Percentiles rank a stretch among this genome's conserved stretches.
Evolutionary conservation across 164 flowering plant genomes (phyloP).

Genomic region (Stephania japonica): DNA sequence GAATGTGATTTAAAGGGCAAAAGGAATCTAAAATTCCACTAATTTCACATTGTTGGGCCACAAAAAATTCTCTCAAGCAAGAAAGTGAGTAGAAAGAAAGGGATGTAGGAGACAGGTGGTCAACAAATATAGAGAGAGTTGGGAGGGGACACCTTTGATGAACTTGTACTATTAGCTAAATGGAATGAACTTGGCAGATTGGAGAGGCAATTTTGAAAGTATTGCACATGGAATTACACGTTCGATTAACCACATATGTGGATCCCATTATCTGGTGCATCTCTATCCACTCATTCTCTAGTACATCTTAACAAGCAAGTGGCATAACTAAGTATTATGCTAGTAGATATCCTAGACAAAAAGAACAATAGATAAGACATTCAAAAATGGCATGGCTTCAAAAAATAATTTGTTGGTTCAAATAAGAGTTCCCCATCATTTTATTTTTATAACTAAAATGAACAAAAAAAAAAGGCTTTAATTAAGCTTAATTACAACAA

Average conservation of each 20-base stretch:
- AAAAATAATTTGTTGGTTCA: too few relatives aligned
- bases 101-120: not conserved
- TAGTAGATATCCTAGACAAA: not conserved
- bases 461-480: too few relatives aligned
- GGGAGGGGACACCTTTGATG: not conserved
- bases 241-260: not conserved
- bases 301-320: not conserved
- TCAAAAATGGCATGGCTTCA: too few relatives aligned
- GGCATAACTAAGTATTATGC: not conserved
- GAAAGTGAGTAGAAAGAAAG: not conserved
- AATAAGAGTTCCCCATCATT: not conserved
- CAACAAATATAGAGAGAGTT: not conserved
- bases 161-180: slow-evolving; percentile 2
- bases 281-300: not conserved
- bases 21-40: too few relatives aligned
- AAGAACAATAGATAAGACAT: too few relatives aligned
- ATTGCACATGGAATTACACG: not conserved
- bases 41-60: not conserved
- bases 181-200: not conserved
- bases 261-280: not conserved
- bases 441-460: not conserved
- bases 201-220: not conserved
- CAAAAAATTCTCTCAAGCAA: not conserved
- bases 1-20: not conserved
- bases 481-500: not conserved